These are phyloP conservation scores for Verbena officinalis DNA, from an alignment of 257 asterid species.

Conservation along the genomic window DNA sequence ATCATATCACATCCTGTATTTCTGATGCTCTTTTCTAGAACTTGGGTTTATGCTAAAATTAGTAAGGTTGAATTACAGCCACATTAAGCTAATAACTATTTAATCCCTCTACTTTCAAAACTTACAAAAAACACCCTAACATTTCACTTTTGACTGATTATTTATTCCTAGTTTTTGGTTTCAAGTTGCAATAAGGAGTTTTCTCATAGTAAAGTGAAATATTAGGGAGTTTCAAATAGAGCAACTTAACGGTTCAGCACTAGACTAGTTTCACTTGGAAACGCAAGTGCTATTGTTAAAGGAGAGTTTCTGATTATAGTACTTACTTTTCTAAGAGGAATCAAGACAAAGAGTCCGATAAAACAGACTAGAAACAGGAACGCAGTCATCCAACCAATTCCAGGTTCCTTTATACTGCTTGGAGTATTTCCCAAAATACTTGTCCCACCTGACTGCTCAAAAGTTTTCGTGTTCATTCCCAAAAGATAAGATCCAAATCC, in stretches of 20 bases:
- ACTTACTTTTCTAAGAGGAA: constrained; percentile 86
- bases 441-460: constrained; percentile 63
- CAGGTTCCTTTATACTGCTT: constrained; percentile 73
- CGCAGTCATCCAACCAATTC: constrained; percentile 84
- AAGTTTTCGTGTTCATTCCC: constrained; percentile 79
- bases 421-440: constrained; percentile 58
- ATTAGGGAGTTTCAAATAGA: no score
- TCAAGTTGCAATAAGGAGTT: no score
- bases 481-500: constrained; percentile 85
- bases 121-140: no score
- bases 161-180: no score
- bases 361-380: constrained; percentile 72
- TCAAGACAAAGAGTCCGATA: constrained; percentile 76
- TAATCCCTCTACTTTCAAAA: no score
- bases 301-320: no score
- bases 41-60: constrained; percentile 17
- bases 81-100: no score
- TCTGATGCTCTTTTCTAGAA: not conserved
- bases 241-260: no score
- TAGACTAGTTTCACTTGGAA: no score
- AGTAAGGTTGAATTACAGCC: not conserved
- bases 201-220: no score
- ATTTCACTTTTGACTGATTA: no score
- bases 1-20: not conserved
- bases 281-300: no score